Base-by-base conservation (phyloP, 2,329 filamentous ascomycete species). In the Colletotrichum gigasporum region DNA sequence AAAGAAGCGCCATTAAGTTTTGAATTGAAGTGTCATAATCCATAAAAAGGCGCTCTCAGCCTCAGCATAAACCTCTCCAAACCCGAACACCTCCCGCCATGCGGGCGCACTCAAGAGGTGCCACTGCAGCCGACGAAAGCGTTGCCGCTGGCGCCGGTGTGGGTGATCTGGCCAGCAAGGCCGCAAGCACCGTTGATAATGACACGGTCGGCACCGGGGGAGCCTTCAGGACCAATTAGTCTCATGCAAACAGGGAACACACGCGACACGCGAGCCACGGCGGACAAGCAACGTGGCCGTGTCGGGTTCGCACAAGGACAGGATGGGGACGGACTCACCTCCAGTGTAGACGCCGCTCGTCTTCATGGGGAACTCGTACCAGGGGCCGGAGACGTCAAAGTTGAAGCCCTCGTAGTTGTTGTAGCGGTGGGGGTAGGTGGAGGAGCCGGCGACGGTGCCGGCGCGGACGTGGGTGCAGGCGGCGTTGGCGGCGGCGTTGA, bases 121-220 rank as follows among this genome's bases (percentile, higher is more conserved):
- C 47, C 55, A 16, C 39, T 37, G 39, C 61, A 64, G n/a, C 81
- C 85, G 63, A 92, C 88, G 75, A 92, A 92, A 76, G 84, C 80
- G 74, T 91, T 88, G 8, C 87, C 88, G 57, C 83, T 86, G 16
- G 90, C 90, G 18, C 90, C 90, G n/a, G 87, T 90, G 71, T 92
- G 90, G 0, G 90, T 93, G 67, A 92, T 90, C 28, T 85, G 79
- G 28, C 88, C 90, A 12, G 88, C 90, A 51, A 85, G 82, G 61
- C 82, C 63, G 70, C 89, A 85, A n/a, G 75, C 67, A 0, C 71
- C 80, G 71, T 87, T 90, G 78, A 92, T 88, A 11, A 91, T 74
- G 57, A 91, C 87, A 53, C 90, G 86, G 72, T 92, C 89, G 20
- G 90, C 78, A 32, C 90, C 90, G 0, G 90, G 90, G 1, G 82